Evolutionary conservation across 345 rosid species (phyloP).

Genomic region (Physaria fendleri): DNA sequence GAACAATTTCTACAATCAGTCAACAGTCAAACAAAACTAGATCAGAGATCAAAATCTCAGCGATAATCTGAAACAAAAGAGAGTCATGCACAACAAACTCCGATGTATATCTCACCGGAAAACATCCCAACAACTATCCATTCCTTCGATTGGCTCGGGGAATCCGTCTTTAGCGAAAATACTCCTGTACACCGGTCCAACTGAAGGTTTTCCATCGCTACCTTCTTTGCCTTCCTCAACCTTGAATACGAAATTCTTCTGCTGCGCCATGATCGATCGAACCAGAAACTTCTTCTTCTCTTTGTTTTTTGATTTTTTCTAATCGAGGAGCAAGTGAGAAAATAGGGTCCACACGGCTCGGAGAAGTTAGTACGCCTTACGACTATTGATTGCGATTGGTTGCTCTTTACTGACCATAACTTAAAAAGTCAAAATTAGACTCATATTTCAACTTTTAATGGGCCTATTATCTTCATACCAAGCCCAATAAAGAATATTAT

Average conservation of each 20-base stretch:
- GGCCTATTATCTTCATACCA: neutral
- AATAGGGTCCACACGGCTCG: slow-evolving; percentile 14
- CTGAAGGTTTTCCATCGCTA: slow-evolving; percentile 52
- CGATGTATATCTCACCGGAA: slow-evolving; percentile 51
- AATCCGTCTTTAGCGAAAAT: slow-evolving; percentile 66
- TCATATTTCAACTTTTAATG: slow-evolving; percentile 8
- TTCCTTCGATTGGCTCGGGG: slow-evolving; percentile 59
- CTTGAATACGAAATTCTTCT: slow-evolving; percentile 40
- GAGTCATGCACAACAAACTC: neutral
- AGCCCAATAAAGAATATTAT: neutral
- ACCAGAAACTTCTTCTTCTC: neutral
- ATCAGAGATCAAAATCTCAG: neutral
- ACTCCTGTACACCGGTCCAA: slow-evolving; percentile 76
- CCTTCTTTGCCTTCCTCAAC: slow-evolving; percentile 60
- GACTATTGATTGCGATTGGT: slow-evolving; percentile 24
- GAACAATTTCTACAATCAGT: slow-evolving; percentile 15
- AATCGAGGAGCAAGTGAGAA: neutral
- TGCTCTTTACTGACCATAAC: slow-evolving; percentile 10
- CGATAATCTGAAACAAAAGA: neutral
- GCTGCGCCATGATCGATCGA: slow-evolving; percentile 33
- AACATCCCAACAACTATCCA: slow-evolving; percentile 89
- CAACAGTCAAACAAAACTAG: slow-evolving; percentile 3
- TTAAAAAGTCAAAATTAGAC: slow-evolving; percentile 1
- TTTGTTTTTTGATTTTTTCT: neutral
- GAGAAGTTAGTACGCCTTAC: neutral